Evolutionary conservation across 371 early-diverging fungal genomes (phyloP).

Genomic region (Mucor plumbeus): DNA sequence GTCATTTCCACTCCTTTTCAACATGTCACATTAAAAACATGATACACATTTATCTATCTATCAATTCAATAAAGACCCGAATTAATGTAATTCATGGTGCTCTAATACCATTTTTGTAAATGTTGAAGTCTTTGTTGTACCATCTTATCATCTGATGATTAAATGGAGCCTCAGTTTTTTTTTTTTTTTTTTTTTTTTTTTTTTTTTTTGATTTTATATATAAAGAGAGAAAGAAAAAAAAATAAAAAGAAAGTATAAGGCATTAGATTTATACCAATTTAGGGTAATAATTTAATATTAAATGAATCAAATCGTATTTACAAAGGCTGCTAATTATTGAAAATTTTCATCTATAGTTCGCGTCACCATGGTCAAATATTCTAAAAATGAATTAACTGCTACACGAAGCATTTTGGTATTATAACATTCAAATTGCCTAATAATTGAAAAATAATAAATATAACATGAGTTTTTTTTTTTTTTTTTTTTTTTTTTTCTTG

Average conservation of each 20-base stretch:
- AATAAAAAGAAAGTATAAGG: background rate
- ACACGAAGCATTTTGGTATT: conserved; percentile 55
- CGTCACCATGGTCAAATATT: conserved; percentile 55
- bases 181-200: background rate
- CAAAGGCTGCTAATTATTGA: background rate
- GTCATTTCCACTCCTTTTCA: conserved; percentile 3
- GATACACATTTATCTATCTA: conserved; percentile 5
- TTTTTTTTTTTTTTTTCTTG: conserved; percentile 32
- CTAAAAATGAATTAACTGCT: conserved; percentile 55
- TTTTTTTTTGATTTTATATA: background rate
- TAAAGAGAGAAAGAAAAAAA: background rate
- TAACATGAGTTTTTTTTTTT: conserved; percentile 32
- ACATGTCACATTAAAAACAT: conserved; percentile 5
- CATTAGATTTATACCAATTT: background rate
- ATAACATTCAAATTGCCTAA: conserved; percentile 49
- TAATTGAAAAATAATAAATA: too few species aligned
- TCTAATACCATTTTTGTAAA: conserved; percentile 4
- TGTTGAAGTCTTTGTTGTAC: background rate
- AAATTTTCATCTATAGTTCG: conserved; percentile 46
- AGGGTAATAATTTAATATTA: background rate
- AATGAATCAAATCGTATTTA: background rate
- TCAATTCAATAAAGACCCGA: background rate
- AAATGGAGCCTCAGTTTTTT: conserved; percentile 2
- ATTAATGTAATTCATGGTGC: conserved; percentile 2
- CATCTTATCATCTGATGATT: background rate